Conservation (phyloP, 2,329 filamentous ascomycete species). For the Colletotrichum salicis region DNA sequence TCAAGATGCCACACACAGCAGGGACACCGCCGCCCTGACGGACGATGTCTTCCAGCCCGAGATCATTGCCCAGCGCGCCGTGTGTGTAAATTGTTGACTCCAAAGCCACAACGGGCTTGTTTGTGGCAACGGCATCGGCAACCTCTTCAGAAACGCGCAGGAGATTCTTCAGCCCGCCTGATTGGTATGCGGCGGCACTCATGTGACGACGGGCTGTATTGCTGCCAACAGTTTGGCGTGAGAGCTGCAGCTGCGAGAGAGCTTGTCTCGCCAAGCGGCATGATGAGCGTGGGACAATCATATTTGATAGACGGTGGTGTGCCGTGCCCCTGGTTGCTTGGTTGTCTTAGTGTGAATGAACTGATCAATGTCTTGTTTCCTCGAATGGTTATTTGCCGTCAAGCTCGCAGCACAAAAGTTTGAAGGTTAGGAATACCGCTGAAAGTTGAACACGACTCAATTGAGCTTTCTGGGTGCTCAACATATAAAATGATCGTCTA, state of each 20-base stretch:
- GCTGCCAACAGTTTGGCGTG: background rate
- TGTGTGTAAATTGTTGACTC: constrained; percentile 99
- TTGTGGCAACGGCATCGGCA: constrained; percentile 75
- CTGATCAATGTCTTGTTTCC: background rate
- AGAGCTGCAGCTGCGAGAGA: constrained; percentile 15
- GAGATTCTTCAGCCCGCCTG: constrained; percentile 53
- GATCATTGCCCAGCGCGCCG: constrained; percentile 79
- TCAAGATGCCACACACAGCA: constrained; percentile 88
- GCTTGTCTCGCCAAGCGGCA: constrained; percentile 29
- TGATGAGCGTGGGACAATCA: constrained; percentile 29
- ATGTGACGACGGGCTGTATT: constrained; percentile 19
- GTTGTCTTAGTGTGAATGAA: background rate
- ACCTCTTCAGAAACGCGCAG: constrained; percentile 86
- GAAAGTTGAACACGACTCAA: background rate
- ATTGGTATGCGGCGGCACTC: constrained; percentile 30
- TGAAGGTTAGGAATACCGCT: background rate
- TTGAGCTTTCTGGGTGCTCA: background rate
- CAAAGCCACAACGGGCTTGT: constrained; percentile 87
- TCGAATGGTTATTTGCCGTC: background rate
- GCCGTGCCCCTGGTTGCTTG: background rate
- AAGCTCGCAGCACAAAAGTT: background rate
- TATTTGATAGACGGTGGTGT: background rate
- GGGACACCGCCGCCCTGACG: constrained; percentile 84
- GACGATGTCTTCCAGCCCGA: constrained; percentile 82
- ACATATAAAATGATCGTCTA: background rate